Base-by-base conservation (phyloP, 2,329 filamentous ascomycete genomes). In the Albophoma yamanashiensis region DNA sequence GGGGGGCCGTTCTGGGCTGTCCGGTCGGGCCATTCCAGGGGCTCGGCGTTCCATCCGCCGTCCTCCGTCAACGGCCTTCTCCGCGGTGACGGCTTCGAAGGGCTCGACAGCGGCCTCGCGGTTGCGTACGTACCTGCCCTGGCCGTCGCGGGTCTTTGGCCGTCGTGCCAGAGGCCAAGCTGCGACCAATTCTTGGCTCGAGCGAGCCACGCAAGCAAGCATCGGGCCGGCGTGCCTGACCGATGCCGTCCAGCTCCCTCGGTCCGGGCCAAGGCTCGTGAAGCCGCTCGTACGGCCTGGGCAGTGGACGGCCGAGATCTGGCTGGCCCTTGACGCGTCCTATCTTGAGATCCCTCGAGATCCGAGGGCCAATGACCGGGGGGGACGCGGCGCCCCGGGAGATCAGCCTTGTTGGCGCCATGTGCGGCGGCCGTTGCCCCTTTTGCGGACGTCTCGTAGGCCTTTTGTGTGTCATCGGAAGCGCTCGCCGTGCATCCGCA, bases 321-420 rank as follows among this genome's bases (percentile, higher is more conserved):
- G 50, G 50, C 45, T 17, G 45, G 43, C 27, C 17, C 27, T 12
- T 17, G 27, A n/a, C 6, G 27, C 11, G 50, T 53, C 50, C 50
- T 34, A 36, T 39, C 31, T 36, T 8, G 55, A 57, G 58, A 61
- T 57, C 43, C 43, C 27, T 53, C 60, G 56, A 58, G 55, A 60
- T 60, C 59, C 59, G 56, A 58, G 47, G 47, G 31, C 55, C 59
- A 55, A 52, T 39, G 55, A 20, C 34, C 42, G 15, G 55, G 55
- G 43, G 43, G 7, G 1, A 36, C 34, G 4, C 15, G 45, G 45
- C 25, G 25, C 53, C 57, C 43, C 55, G 55, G 56, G 56, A 60
- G 45, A 62, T 61, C 59, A 62, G 57, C 59, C 61, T 45, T 61
- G 57, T 57, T 59, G 55, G 45, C 34, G 42, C 12, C 34, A 56